These are phyloP conservation scores for Penicillium sp. DNA, from an alignment of 2,329 filamentous ascomycete species.

Conservation along the genomic window DNA sequence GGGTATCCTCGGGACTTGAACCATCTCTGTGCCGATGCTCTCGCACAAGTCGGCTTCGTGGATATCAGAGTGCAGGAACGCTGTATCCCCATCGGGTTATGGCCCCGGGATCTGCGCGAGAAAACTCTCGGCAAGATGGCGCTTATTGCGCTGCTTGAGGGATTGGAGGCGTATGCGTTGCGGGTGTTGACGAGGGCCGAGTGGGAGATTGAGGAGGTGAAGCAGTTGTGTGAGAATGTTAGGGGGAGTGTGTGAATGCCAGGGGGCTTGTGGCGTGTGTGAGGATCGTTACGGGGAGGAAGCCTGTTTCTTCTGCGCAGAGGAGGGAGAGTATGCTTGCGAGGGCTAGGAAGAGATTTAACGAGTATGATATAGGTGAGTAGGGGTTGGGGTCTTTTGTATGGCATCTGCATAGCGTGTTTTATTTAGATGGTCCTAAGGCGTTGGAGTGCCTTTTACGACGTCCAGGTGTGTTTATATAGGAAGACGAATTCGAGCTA, in stretches of 20 bases:
- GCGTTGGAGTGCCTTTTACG: too few species aligned
- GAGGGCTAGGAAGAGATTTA: conserved; percentile 8
- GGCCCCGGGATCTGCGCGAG: conserved; percentile 32
- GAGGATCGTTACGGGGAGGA: conserved; percentile 29
- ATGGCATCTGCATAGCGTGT: background rate
- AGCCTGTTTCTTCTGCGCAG: conserved; percentile 20
- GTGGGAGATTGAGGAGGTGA: conserved; percentile 33
- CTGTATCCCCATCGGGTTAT: conserved; percentile 36
- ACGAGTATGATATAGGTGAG: background rate
- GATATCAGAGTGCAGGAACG: conserved; percentile 39
- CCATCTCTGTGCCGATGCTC: conserved; percentile 40
- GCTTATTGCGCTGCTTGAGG: conserved; percentile 38
- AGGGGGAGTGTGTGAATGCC: conserved; percentile 32
- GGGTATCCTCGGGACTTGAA: conserved; percentile 40
- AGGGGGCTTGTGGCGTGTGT: conserved; percentile 24
- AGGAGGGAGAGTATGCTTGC: conserved; percentile 12
- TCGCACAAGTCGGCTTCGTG: conserved; percentile 44
- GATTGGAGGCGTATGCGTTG: conserved; percentile 37
- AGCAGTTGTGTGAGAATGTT: conserved; percentile 37
- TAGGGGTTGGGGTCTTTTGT: background rate
- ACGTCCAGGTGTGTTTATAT: too few species aligned
- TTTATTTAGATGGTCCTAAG: background rate
- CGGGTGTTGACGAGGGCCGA: conserved; percentile 33
- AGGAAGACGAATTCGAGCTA: too few species aligned
- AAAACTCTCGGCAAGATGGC: conserved; percentile 41